Base-by-base conservation (phyloP, 805 yeast genomes). In the Saccharomycopsis fibuligera region DNA sequence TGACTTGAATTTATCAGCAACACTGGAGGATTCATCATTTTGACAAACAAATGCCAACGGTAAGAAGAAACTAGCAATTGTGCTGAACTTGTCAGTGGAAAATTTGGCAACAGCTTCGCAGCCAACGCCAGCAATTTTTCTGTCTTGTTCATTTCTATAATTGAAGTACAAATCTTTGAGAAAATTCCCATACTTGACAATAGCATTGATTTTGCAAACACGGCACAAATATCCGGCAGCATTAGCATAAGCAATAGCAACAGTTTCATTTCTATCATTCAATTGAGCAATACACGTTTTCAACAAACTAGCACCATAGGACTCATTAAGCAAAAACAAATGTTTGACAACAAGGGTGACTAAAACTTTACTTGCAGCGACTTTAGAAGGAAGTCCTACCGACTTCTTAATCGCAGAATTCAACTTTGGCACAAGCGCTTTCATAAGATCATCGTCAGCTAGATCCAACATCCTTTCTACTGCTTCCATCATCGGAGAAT, bases 301-400 rank as follows among this genome's bases (percentile, higher is more conserved):
- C 48, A 91, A 64, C 5, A 91, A 63, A n/a, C 68, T 64, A 48
- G 82, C 87, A 10, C 86, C 83, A 58, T 76, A 76, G 1, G 74
- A 72, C n/a, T 60, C 59, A 6, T 73, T 58, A 12, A 66, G 52
- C 5, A 62, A 59, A 0, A 78, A 68, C 8, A 31, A 16, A 30
- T 52, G 37, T 49, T 68, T 65, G 1, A 66, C 57, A 16, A 74
- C 54, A 41, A 88, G 62, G 17, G 78, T 73, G 5, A 83, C 86
- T 9, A 90, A 62, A 0, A 89, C 81, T 53, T 80, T 75, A 4
- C 95, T 78, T 0, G 91, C 89, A 22, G 90, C 87, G 0, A 86
- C 88, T 59, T 91, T 88, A 0, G 97, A 87, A 0, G 98, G 97
- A 12, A 93, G 68, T 0, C 98, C 98, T 19, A 90, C 86, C 0